phyloP scores from a whole-genome alignment of 108 stramenopile species.

The Fragilariopsis cylindrus region DNA sequence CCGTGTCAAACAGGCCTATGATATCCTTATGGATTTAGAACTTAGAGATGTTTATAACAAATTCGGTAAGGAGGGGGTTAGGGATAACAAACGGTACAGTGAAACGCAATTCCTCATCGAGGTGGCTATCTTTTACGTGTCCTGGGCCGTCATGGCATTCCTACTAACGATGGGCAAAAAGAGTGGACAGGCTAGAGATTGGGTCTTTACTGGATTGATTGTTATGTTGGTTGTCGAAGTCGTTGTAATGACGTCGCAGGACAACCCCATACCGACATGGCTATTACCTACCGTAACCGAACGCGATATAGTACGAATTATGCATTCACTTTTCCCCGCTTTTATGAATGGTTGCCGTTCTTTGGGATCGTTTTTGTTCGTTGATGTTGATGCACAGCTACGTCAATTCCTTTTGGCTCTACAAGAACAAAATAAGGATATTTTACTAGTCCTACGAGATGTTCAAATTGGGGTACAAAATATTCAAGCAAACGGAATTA shows the following conservation, averaged over 20 bases:
- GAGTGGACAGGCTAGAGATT: constrained; percentile 81
- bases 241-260: constrained; percentile 81
- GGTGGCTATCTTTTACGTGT: constrained; percentile 89
- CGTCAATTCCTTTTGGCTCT: constrained; percentile 86
- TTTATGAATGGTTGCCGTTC: constrained; percentile 99
- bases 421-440: constrained; percentile 94
- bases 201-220: constrained; percentile 93
- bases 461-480: constrained; percentile 90
- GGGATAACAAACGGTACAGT: constrained; percentile 82
- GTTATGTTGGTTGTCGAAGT: constrained; percentile 94
- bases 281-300: constrained; percentile 89
- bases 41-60: constrained; percentile 96
- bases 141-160: constrained; percentile 95
- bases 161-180: constrained; percentile 92
- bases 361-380: constrained; percentile 87
- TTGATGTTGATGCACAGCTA: constrained; percentile 92
- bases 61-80: constrained; percentile 91
- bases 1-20: constrained; percentile 87
- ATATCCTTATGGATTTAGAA: constrained; percentile 95
- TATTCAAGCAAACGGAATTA: constrained; percentile 60
- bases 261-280: constrained; percentile 89
- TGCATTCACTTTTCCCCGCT: constrained; percentile 95
- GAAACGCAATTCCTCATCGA: constrained; percentile 88
- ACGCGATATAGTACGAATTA: constrained; percentile 84
- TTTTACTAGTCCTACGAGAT: constrained; percentile 91